Percentiles rank a stretch among this genome's conserved stretches.
Conservation (phyloP, 176 grass and related monocot genomes). For the Oryza officinalis region DNA sequence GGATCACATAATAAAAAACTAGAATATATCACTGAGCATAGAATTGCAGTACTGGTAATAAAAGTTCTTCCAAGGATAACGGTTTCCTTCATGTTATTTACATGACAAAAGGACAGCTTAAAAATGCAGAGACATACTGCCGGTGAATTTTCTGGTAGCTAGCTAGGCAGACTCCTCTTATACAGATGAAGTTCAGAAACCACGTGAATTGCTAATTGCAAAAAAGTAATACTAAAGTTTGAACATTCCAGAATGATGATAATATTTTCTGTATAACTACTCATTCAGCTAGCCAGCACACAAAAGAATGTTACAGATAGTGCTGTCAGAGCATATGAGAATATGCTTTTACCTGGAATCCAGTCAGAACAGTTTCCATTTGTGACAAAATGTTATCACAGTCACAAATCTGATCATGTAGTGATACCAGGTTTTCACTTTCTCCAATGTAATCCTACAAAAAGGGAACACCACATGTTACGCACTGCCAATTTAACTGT, state of each 20-base stretch:
- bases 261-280: background rate
- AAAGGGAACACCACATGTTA: slow-evolving; percentile 26
- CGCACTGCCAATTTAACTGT: background rate
- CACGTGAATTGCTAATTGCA: background rate
- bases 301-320: slow-evolving; percentile 7
- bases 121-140: slow-evolving; percentile 12
- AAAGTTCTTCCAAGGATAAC: background rate
- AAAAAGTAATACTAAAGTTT: slow-evolving; percentile 6
- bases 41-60: background rate
- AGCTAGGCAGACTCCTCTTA: background rate
- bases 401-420: slow-evolving; percentile 93
- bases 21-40: background rate
- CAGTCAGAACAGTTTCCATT: slow-evolving; percentile 91
- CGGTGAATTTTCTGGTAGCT: slow-evolving; percentile 9
- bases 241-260: background rate
- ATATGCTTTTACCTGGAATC: slow-evolving; percentile 86
- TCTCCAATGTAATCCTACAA: slow-evolving; percentile 96
- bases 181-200: background rate
- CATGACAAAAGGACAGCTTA: background rate
- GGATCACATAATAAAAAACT: slow-evolving; percentile 19
- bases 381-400: slow-evolving; percentile 96
- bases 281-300: slow-evolving; percentile 29
- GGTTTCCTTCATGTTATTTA: slow-evolving; percentile 1
- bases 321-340: slow-evolving; percentile 13
- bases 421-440: slow-evolving; percentile 84